phyloP scores from a whole-genome alignment of 129 eudicot genomes.

The Scalesia atractyloides region DNA sequence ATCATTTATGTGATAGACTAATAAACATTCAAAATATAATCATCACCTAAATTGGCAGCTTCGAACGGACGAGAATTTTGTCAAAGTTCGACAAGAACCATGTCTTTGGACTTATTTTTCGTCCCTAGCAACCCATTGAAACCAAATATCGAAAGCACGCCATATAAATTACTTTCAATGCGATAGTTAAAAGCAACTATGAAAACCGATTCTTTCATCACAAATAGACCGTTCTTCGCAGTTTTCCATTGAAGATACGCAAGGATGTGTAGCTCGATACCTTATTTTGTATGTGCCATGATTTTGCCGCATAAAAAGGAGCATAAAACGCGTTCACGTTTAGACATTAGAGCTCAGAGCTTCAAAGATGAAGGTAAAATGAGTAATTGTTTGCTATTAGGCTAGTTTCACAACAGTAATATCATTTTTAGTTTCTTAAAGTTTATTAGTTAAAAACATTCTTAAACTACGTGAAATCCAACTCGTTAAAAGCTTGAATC shows the following conservation, averaged over 20 bases:
- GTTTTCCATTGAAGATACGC: neutral
- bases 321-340: neutral
- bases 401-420: too few relatives aligned
- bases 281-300: neutral
- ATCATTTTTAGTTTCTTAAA: too few relatives aligned
- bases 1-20: too few relatives aligned
- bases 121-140: constrained; percentile 1
- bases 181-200: neutral
- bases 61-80: neutral
- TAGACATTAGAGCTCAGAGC: constrained; percentile 31
- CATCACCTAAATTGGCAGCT: neutral
- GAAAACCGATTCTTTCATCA: neutral
- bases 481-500: neutral
- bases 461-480: too few relatives aligned
- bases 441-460: neutral
- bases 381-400: too few relatives aligned
- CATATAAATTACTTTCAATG: neutral
- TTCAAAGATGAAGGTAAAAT: constrained; percentile 31
- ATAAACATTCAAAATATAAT: neutral
- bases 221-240: neutral
- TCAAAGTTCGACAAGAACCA: constrained; percentile 1
- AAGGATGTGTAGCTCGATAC: neutral
- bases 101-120: neutral
- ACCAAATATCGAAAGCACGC: neutral
- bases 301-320: constrained; percentile 6